Conservation (phyloP, 164 flowering plant genomes). For the Echeveria elegans region DNA sequence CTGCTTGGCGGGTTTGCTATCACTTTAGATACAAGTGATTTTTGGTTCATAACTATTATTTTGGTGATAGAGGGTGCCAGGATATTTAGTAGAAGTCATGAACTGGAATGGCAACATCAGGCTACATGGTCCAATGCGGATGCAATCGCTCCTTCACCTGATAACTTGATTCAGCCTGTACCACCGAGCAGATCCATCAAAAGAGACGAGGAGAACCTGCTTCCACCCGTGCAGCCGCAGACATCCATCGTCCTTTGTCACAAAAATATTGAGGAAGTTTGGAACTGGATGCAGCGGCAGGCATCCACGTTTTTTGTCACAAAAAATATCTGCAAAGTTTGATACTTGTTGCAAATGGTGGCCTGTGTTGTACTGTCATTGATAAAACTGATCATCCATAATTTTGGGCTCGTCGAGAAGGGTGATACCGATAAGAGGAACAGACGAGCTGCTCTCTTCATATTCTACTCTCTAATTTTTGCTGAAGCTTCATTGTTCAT, state of each 20-base stretch:
- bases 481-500: slow-evolving; percentile 80
- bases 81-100: slow-evolving; percentile 89
- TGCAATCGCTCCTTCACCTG: slow-evolving; percentile 10
- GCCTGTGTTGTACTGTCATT: slow-evolving; percentile 67
- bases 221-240: slow-evolving; percentile 15
- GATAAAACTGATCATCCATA: slow-evolving; percentile 46
- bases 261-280: slow-evolving; percentile 48
- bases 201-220: slow-evolving; percentile 14
- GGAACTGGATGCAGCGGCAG: slow-evolving; percentile 97
- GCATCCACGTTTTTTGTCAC: slow-evolving; percentile 68
- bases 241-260: slow-evolving; percentile 61
- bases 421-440: slow-evolving; percentile 67
- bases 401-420: slow-evolving; percentile 53
- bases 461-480: slow-evolving; percentile 73
- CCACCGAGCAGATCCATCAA: slow-evolving; percentile 37
- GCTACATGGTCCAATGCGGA: slow-evolving; percentile 81
- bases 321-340: slow-evolving; percentile 41
- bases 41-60: slow-evolving; percentile 78
- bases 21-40: slow-evolving; percentile 61
- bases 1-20: slow-evolving; percentile 93
- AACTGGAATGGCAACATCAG: slow-evolving; percentile 95
- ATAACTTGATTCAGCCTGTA: slow-evolving; percentile 14
- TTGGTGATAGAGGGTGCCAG: slow-evolving; percentile 74
- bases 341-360: slow-evolving; percentile 79
- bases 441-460: slow-evolving; percentile 52